Percentiles rank a stretch among this genome's conserved stretches.
Evolutionary conservation across 371 early-diverging fungal genomes (phyloP).

Genomic region (Zychaea mexicana): DNA sequence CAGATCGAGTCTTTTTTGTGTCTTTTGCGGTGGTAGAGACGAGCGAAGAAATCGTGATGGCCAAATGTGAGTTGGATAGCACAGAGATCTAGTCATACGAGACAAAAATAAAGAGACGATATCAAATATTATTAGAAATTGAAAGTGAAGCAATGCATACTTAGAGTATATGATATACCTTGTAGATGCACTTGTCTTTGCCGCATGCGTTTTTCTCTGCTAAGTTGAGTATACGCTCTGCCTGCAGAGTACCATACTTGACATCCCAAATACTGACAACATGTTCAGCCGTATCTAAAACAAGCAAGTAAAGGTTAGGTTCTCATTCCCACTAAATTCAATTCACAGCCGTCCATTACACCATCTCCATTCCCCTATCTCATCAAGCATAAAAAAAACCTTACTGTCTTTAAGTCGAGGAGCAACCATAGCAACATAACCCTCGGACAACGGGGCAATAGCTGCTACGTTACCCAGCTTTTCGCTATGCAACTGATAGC

Average conservation of each 20-base stretch:
- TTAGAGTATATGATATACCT: no score
- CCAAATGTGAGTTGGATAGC: conserved; percentile 44
- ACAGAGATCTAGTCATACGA: conserved; percentile 27
- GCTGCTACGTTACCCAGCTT: conserved; percentile 30
- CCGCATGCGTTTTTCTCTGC: conserved; percentile 20
- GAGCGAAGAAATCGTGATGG: conserved; percentile 37
- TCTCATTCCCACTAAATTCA: no score
- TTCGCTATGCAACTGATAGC: conserved; percentile 26
- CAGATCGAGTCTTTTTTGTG: conserved; percentile 32
- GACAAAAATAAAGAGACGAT: no score
- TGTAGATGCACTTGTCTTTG: conserved; percentile 32
- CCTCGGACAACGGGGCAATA: conserved; percentile 45
- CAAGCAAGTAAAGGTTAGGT: not conserved
- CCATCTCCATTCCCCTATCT: not conserved
- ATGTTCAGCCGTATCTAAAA: conserved; percentile 40
- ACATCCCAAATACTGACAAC: conserved; percentile 75
- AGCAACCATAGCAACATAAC: conserved; percentile 59
- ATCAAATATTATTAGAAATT: no score
- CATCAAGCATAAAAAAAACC: no score
- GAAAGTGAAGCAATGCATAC: no score
- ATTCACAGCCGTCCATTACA: no score
- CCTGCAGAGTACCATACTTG: conserved; percentile 70
- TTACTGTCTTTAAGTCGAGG: conserved; percentile 40
- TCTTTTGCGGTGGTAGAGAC: conserved; percentile 20
- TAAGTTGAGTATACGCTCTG: conserved; percentile 38